Evolutionary conservation across 441 rosid genomes (phyloP), one percentile per base, ranked within the genome.

Genomic region (Brassica hybrid): DNA sequence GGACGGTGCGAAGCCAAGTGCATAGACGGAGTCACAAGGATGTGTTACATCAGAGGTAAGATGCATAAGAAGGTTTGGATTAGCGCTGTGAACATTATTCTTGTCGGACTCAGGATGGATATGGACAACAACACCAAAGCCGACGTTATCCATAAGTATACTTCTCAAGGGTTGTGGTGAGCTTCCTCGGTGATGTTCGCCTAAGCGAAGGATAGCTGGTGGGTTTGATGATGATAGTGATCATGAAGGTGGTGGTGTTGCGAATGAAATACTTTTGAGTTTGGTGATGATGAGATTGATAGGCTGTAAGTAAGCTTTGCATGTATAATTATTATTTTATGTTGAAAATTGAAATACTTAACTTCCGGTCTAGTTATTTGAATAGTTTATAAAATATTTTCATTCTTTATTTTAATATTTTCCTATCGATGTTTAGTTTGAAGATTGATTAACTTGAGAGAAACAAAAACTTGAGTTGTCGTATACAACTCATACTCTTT

Each of bases 41-140:
- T 18, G 61, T 57, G 61, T 57, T n/a, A 57, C 61, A 57, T 57
- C 27, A 57, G 61, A 57, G 61, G 61, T 10, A 57, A 57, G 61
- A 19, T 57, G 61, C 61, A 57, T 2, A 57, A 57, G 59, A 57
- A 19, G 61, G 61, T 18, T 19, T 57, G 61, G 61, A 57, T 57
- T 4, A 19, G n/a, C 13, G 61, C 27, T 57, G 61, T n/a, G 10
- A n/a, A 57, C 61, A 1, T 57, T 57, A 11, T 57, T 57, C 61
- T 57, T 57, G 61, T 57, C n/a, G 61, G 61, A 19, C 61, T 57
- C 6, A 57, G 27, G 61, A 54, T 16, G n/a, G 13, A 18, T 57
- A 57, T 57, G 27, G 61, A 57, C 25, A 57, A 57, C 23, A 12
- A 54, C 23, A 54, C 23, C n/a, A 57, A 57, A 57, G 61, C 61